Evolutionary conservation across 73 alveolate species (phyloP), one percentile per base, ranked within the genome.

Genomic region (Blepharisma japonicum): DNA sequence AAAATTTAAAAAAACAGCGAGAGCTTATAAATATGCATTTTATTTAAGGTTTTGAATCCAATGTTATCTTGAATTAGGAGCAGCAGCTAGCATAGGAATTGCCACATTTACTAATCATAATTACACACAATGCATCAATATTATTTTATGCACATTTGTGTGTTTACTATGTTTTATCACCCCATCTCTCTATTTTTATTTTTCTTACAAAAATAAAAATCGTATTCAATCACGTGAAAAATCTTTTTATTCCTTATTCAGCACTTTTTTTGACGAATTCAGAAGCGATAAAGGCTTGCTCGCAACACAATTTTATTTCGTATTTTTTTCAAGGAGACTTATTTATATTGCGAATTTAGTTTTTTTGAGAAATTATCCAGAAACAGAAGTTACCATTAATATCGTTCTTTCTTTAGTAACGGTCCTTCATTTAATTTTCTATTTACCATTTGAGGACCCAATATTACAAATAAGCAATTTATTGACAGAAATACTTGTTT

Each of bases 321-420:
- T 25, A 14, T 61, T 61, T 39, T 61, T 61, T 61, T 9, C 46
- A 9, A 61, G 74, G 46, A n/a, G 74, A n/a, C 2, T 61, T 61
- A 9, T 61, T 25, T 61, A 61, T 61, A 61, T 61, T 61, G 14
- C 2, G 2, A 61, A 2, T 4, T 20, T 61, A 4, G 23, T 61
- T 25, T 18, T 61, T 3, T 18, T 61, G 38, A n/a, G 47, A 61
- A 39, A 25, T 25, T 25, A 61, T 25, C 74, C 74, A 25, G 47
- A 14, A 9, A 1, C 23, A 8, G 47, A 61, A 61, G 18, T 61
- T 3, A 39, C 46, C 18, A 8, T 61, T 20, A 61, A 61, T 25
- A 25, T 61, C 2, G 18, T 25, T 18, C 39, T 61, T 61, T 14
- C 74, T 32, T 32, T 32, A 32, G 42, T 32, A 32, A 32, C 42